Conservation (phyloP, 495 filamentous ascomycete genomes). For the Xylaria sp. region DNA sequence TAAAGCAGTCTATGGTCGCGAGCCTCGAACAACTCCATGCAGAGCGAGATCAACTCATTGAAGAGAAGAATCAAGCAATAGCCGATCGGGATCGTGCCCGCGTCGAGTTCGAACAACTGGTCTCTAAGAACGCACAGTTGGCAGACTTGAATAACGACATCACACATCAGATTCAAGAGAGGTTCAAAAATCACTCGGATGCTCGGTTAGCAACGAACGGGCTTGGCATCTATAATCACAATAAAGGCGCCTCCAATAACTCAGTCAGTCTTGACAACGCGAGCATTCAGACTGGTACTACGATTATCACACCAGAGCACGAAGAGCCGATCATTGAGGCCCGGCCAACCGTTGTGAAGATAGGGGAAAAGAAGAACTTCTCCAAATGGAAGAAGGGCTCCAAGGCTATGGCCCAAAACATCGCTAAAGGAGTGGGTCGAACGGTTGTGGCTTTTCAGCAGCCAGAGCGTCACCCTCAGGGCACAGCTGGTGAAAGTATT, state of each 20-base stretch:
- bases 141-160: slow-evolving; percentile 94
- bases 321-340: slow-evolving; percentile 72
- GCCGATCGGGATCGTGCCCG: slow-evolving; percentile 88
- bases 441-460: slow-evolving; percentile 67
- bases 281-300: slow-evolving; percentile 59
- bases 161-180: slow-evolving; percentile 89
- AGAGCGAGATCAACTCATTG: slow-evolving; percentile 78
- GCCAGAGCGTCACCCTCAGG: slow-evolving; percentile 58
- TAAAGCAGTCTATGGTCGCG: slow-evolving; percentile 79
- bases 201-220: slow-evolving; percentile 68
- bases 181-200: slow-evolving; percentile 74
- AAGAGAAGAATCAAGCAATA: slow-evolving; percentile 80
- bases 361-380: slow-evolving; percentile 84
- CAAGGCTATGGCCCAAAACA: slow-evolving; percentile 90
- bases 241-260: slow-evolving; percentile 74
- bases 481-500: slow-evolving; percentile 60
- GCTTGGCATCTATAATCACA: slow-evolving; percentile 82
- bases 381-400: slow-evolving; percentile 99
- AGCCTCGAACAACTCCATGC: slow-evolving; percentile 85
- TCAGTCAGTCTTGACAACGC: slow-evolving; percentile 65
- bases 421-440: slow-evolving; percentile 89
- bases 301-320: slow-evolving; percentile 67
- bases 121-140: slow-evolving; percentile 90
- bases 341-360: slow-evolving; percentile 88
- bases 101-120: slow-evolving; percentile 93